Percentiles rank a stretch among this genome's conserved stretches.
phyloP scores from a whole-genome alignment of 148 eudicot species.

The Linanthus parryae region DNA sequence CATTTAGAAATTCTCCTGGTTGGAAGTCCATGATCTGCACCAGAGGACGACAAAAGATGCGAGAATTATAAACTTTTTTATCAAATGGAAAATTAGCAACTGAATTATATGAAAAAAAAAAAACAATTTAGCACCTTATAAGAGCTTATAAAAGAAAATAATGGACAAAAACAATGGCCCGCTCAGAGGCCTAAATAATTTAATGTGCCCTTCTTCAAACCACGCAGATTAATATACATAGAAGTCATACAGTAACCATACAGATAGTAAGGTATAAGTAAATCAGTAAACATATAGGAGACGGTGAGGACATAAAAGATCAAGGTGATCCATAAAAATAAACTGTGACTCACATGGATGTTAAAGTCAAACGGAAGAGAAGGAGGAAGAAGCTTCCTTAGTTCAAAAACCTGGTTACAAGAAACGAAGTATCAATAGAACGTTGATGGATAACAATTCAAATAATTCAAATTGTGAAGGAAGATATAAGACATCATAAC shows the following conservation, averaged over 20 bases:
- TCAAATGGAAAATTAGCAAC: conserved; percentile 3
- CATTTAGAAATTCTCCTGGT: conserved; percentile 96
- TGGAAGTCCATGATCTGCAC: conserved; percentile 96
- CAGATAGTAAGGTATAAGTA: neutral
- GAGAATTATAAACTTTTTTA: no score
- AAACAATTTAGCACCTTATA: conserved; percentile 4
- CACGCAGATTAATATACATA: no score
- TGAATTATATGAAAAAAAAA: neutral
- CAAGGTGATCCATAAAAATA: neutral
- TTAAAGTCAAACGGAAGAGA: conserved; percentile 86
- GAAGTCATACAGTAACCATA: neutral
- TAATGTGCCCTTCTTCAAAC: neutral
- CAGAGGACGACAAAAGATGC: neutral
- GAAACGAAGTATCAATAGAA: conserved; percentile 6
- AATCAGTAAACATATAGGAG: neutral
- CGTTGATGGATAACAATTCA: no score
- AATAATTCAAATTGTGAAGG: no score
- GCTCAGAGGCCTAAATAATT: no score
- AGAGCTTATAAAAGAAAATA: neutral
- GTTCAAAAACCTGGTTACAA: conserved; percentile 68
- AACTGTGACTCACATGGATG: conserved; percentile 69
- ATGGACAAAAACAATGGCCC: neutral
- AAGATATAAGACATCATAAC: no score
- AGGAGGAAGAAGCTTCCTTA: conserved; percentile 92
- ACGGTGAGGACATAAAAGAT: neutral